Conservation (phyloP, 163 green algal genomes). For the Scenedesmus sp. region DNA sequence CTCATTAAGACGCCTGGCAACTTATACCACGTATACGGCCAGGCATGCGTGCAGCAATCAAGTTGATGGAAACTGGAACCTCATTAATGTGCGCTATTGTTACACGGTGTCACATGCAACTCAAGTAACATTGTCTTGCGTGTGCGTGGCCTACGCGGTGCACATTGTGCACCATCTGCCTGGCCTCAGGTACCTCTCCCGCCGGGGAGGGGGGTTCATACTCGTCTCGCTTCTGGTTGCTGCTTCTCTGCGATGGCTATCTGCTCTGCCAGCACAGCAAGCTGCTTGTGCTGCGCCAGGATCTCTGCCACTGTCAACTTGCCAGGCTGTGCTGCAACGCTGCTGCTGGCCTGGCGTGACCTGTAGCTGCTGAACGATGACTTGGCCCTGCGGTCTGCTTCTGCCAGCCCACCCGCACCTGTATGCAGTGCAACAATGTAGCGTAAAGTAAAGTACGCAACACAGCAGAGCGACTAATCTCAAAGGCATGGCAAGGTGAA, state of each 20-base stretch:
- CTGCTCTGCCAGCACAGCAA: background rate
- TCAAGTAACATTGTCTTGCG: too few species aligned
- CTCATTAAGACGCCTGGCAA: too few species aligned
- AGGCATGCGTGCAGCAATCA: too few species aligned
- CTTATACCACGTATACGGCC: too few species aligned
- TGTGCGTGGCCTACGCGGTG: too few species aligned
- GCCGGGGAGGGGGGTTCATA: too few species aligned
- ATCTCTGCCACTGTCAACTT: background rate
- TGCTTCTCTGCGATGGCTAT: background rate
- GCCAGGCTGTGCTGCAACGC: background rate
- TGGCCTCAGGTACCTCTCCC: too few species aligned
- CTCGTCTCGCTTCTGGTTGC: background rate
- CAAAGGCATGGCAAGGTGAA: background rate
- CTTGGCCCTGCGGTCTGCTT: background rate
- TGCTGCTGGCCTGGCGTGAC: background rate
- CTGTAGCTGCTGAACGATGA: constrained; percentile 7
- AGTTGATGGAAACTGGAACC: too few species aligned
- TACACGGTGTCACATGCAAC: too few species aligned
- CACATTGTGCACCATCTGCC: too few species aligned
- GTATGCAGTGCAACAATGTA: background rate
- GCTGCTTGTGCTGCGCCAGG: background rate
- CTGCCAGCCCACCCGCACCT: constrained; percentile 11
- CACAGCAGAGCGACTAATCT: background rate
- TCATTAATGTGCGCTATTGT: too few species aligned
- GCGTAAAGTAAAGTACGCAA: too few species aligned